Conservation (phyloP, 345 rosid species). For the Nephelium lappaceum region DNA sequence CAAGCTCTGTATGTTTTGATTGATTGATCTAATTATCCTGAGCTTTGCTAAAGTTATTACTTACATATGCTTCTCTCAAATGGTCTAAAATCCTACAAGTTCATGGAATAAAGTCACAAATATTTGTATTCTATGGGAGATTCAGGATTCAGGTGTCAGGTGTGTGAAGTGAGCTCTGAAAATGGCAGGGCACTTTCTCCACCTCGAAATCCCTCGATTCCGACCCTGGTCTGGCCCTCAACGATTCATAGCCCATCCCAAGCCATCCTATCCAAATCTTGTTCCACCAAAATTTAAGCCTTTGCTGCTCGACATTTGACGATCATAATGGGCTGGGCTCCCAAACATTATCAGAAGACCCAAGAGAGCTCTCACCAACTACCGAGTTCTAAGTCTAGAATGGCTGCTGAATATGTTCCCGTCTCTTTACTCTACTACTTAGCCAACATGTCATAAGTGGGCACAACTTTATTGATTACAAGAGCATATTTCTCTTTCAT, state of each 20-base stretch:
- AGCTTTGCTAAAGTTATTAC: background rate
- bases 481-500: background rate
- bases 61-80: background rate
- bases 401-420: background rate
- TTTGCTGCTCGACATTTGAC: background rate
- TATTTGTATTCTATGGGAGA: background rate
- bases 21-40: background rate
- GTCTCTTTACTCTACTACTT: background rate
- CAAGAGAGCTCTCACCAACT: background rate
- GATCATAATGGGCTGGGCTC: background rate
- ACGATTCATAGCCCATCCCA: too few species aligned
- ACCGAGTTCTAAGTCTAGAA: background rate
- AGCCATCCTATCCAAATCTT: background rate
- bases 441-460: background rate
- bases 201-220: background rate
- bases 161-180: background rate
- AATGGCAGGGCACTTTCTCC: background rate
- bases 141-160: too few species aligned
- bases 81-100: too few species aligned
- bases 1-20: background rate
- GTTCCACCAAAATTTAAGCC: background rate
- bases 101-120: too few species aligned
- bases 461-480: background rate
- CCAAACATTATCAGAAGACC: background rate
- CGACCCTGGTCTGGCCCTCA: background rate